phyloP scores from a whole-genome alignment of 2,329 filamentous ascomycete genomes.

The Dichotomopilus funicola region DNA sequence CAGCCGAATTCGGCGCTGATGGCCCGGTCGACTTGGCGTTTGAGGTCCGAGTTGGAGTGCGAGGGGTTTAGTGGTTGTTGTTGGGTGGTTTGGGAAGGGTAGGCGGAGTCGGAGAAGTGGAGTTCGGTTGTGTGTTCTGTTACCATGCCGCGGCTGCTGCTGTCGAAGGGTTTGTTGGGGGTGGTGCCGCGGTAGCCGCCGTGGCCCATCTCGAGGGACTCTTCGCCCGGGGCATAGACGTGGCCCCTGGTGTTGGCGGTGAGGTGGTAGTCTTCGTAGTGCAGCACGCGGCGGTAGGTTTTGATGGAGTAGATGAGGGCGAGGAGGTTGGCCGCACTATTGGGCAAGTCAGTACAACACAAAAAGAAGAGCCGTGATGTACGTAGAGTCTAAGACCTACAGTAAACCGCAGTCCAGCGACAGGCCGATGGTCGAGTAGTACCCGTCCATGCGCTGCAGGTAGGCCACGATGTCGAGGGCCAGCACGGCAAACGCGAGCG shows the following conservation, averaged over 20 bases:
- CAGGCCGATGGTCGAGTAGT: constrained; percentile 45
- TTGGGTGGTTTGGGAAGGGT: constrained; percentile 15
- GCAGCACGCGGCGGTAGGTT: constrained; percentile 41
- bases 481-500: constrained; percentile 41
- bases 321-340: constrained; percentile 36
- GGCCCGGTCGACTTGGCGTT: constrained; percentile 28
- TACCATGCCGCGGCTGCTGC: neutral
- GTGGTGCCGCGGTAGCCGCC: neutral
- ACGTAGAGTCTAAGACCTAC: constrained; percentile 30
- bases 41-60: constrained; percentile 20
- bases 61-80: constrained; percentile 26
- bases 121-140: neutral
- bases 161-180: neutral
- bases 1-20: constrained; percentile 31
- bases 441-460: constrained; percentile 35
- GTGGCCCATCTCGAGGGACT: constrained; percentile 6
- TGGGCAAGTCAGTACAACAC: neutral
- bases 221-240: neutral
- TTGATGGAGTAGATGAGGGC: constrained; percentile 41
- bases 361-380: neutral
- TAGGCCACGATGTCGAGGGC: constrained; percentile 49
- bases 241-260: constrained; percentile 40
- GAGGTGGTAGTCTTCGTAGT: constrained; percentile 45
- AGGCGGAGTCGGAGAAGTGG: neutral
- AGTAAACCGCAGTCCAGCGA: constrained; percentile 43